These are phyloP conservation scores for Shiraia sp. DNA, from an alignment of 2,329 filamentous ascomycete genomes.

Conservation along the genomic window DNA sequence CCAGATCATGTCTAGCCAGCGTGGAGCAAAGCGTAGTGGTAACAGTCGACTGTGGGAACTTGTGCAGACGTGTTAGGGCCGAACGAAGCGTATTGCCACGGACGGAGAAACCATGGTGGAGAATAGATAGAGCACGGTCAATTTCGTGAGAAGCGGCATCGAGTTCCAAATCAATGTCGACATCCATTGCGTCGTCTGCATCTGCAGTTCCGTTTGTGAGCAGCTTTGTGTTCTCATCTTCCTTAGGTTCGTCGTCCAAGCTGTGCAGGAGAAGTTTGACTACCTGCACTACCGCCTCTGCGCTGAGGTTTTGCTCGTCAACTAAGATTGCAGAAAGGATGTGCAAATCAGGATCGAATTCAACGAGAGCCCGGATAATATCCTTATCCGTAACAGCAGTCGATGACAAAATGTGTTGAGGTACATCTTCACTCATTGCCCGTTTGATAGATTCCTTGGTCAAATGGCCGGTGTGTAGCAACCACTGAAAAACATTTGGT, in stretches of 20 bases:
- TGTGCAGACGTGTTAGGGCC: conserved; percentile 70
- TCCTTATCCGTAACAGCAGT: conserved; percentile 61
- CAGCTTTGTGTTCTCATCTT: conserved; percentile 45
- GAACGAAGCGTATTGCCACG: conserved; percentile 68
- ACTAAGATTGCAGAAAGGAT: conserved; percentile 68
- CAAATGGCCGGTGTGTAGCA: conserved; percentile 60
- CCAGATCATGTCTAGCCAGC: conserved; percentile 68
- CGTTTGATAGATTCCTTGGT: conserved; percentile 51
- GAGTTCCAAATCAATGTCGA: conserved; percentile 45
- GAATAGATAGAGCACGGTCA: conserved; percentile 67
- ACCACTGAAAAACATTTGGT: conserved; percentile 60
- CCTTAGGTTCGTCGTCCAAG: conserved; percentile 55
- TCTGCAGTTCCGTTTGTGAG: conserved; percentile 35
- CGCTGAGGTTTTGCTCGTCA: conserved; percentile 64
- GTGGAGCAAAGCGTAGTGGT: conserved; percentile 66
- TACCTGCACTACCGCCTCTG: conserved; percentile 68
- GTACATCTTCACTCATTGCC: conserved; percentile 37
- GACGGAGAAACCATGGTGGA: conserved; percentile 66
- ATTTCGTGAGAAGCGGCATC: conserved; percentile 58
- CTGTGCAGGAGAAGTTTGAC: conserved; percentile 71
- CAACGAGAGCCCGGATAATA: conserved; percentile 64
- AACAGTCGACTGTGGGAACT: conserved; percentile 63
- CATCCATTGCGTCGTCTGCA: conserved; percentile 34
- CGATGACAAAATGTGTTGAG: conserved; percentile 52
- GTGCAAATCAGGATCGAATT: conserved; percentile 70